phyloP scores from a whole-genome alignment of 202 grass and related monocot species.

The Bolboschoenoplectus hybrid region DNA sequence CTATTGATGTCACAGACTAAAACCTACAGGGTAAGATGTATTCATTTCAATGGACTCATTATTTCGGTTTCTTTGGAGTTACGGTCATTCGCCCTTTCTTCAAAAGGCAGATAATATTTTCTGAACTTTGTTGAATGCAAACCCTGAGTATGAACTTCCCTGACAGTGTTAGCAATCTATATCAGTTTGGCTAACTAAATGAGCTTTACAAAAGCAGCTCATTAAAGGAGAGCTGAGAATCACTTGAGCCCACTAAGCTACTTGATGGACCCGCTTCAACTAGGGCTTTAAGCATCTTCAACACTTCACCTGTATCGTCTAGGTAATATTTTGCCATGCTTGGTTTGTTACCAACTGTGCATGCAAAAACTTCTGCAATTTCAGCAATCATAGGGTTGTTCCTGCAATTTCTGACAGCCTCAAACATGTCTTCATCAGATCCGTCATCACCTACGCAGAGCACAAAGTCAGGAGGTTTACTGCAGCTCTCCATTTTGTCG shows the following conservation, averaged over 20 bases:
- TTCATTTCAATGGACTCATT: background rate
- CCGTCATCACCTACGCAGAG: constrained; percentile 69
- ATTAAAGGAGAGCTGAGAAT: constrained; percentile 41
- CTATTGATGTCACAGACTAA: background rate
- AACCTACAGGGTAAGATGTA: background rate
- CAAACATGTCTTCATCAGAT: constrained; percentile 89
- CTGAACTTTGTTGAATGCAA: background rate
- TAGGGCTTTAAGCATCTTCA: constrained; percentile 58
- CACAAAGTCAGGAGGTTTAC: constrained; percentile 61
- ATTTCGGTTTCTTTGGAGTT: background rate
- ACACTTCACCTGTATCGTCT: constrained; percentile 54
- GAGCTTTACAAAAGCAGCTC: background rate
- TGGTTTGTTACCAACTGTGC: constrained; percentile 69
- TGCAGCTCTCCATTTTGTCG: constrained; percentile 25
- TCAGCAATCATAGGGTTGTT: constrained; percentile 24
- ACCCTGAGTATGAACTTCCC: background rate
- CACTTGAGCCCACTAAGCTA: background rate
- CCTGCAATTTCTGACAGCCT: constrained; percentile 31
- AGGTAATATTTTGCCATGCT: constrained; percentile 72
- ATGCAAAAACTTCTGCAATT: constrained; percentile 53
- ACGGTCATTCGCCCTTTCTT: background rate
- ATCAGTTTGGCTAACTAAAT: background rate
- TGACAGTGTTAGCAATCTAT: background rate
- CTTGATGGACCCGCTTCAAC: background rate
- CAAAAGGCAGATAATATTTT: background rate